Conservation (phyloP, 148 eudicot species). For the Chenopodium berlandieri region DNA sequence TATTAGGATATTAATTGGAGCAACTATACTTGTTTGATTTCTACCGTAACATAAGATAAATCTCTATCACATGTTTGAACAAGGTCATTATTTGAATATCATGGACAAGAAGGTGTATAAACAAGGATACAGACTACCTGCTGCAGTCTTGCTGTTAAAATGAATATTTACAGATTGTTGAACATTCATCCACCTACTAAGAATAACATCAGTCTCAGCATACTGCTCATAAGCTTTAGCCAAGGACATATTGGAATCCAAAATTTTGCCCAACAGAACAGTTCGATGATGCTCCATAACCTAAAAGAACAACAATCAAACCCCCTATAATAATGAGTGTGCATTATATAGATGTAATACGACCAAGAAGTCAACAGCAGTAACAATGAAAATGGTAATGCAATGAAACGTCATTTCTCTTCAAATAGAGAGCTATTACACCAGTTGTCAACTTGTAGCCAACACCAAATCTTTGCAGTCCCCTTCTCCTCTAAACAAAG, state of each 20-base stretch:
- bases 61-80: no score
- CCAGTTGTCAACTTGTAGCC: no score
- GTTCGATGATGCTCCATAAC: slow-evolving; percentile 22
- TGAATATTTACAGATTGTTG: slow-evolving; percentile 74
- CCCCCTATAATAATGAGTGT: no score
- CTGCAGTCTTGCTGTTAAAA: slow-evolving; percentile 69
- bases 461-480: no score
- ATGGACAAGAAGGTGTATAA: not conserved
- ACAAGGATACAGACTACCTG: slow-evolving; percentile 38
- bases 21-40: no score
- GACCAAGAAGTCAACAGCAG: no score
- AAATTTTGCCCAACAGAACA: slow-evolving; percentile 39
- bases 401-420: no score
- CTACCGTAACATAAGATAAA: no score
- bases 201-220: slow-evolving; percentile 38
- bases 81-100: not conserved
- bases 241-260: slow-evolving; percentile 59
- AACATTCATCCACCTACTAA: slow-evolving; percentile 61
- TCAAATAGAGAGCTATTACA: no score
- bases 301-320: slow-evolving; percentile 33
- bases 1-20: no score
- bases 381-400: no score
- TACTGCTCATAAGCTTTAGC: slow-evolving; percentile 51
- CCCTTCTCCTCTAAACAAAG: not conserved
- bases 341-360: no score